These are phyloP conservation scores for Xylariales sp. DNA, from an alignment of 2,329 filamentous ascomycete genomes.

Conservation along the genomic window DNA sequence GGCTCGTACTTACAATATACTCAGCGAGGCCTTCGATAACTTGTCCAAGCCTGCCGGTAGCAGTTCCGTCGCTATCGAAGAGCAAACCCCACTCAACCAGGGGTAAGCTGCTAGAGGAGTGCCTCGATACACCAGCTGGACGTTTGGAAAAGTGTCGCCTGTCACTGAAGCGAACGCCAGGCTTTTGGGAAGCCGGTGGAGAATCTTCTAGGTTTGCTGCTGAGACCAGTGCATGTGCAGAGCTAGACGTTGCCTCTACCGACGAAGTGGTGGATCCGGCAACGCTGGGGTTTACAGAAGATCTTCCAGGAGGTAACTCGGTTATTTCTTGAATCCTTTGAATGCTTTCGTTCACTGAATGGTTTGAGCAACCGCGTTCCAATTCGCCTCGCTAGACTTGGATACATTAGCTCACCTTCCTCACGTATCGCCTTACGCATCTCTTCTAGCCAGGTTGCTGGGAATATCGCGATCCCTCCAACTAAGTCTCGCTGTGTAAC, in stretches of 20 bases:
- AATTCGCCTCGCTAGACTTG: too few relatives aligned
- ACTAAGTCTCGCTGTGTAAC: too few relatives aligned
- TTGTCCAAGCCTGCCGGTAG: slow-evolving; percentile 64
- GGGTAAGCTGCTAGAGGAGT: background rate
- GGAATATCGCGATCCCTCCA: too few relatives aligned
- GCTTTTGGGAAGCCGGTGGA: too few relatives aligned
- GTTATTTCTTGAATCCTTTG: background rate
- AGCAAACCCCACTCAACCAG: slow-evolving; percentile 62
- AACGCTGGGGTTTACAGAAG: too few relatives aligned
- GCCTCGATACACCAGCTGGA: background rate
- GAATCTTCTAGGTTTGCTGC: too few relatives aligned
- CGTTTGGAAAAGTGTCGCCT: background rate
- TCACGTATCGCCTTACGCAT: background rate
- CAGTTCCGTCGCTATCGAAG: slow-evolving; percentile 63
- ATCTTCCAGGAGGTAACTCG: too few relatives aligned
- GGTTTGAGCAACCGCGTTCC: background rate
- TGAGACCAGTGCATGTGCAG: too few relatives aligned
- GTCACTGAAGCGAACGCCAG: slow-evolving; percentile 1
- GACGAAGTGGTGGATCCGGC: too few relatives aligned
- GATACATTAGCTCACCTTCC: background rate
- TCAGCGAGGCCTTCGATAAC: slow-evolving; percentile 70
- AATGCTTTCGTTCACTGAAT: background rate
- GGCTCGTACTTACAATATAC: slow-evolving; percentile 55
- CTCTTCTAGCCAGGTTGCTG: background rate
- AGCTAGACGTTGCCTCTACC: too few relatives aligned